phyloP scores from a whole-genome alignment of 2,329 filamentous ascomycete species.

The Phaeoacremonium minimum region DNA sequence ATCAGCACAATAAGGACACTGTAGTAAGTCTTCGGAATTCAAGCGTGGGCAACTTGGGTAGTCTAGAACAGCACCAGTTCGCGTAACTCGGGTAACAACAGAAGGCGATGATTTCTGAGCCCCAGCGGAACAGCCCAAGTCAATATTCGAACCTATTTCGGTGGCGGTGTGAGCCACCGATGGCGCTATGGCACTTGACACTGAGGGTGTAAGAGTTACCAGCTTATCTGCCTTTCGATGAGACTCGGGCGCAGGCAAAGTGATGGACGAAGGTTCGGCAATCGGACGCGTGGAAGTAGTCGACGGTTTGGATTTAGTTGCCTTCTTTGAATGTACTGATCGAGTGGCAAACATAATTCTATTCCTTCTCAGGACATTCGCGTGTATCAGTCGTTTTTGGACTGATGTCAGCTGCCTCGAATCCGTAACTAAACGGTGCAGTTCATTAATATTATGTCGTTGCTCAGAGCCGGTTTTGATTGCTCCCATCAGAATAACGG shows the following conservation, averaged over 20 bases:
- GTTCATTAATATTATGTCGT: too few relatives aligned
- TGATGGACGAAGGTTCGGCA: too few relatives aligned
- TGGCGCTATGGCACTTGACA: neutral
- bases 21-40: neutral
- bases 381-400: conserved; percentile 3
- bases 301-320: too few relatives aligned
- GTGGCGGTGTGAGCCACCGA: neutral
- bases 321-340: too few relatives aligned
- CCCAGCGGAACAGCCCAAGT: neutral
- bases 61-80: neutral
- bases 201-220: too few relatives aligned
- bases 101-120: neutral
- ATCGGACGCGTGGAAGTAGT: too few relatives aligned
- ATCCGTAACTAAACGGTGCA: too few relatives aligned
- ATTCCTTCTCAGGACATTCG: conserved; percentile 1
- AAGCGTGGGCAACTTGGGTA: neutral
- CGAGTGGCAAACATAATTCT: conserved; percentile 2
- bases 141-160: neutral
- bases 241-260: too few relatives aligned
- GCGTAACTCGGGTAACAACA: neutral
- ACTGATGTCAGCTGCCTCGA: neutral
- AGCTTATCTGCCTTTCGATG: too few relatives aligned
- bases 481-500: neutral
- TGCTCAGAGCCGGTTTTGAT: too few relatives aligned
- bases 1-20: neutral